Conservation (phyloP, 257 asterid species). For the Agastache rugosa region DNA sequence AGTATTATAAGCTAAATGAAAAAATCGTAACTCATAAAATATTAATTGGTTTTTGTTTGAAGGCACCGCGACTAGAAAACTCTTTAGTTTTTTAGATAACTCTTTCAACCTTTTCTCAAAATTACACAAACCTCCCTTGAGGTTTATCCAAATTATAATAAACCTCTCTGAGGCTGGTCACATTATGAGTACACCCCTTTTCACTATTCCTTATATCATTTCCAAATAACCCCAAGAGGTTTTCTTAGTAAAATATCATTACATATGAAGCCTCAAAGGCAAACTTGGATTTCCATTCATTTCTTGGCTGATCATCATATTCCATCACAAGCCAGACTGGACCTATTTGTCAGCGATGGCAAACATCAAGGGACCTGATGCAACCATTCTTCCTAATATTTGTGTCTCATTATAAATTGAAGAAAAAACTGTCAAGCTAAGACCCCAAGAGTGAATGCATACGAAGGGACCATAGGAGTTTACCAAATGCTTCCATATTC, state of each 20-base stretch:
- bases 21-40: not conserved
- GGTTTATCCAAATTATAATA: constrained; percentile 18
- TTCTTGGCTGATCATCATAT: constrained; percentile 3
- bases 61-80: not conserved
- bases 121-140: constrained; percentile 4
- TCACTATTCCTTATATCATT: not conserved
- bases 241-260: not conserved
- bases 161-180: constrained; percentile 3
- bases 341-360: not conserved
- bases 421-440: constrained; percentile 16
- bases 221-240: not conserved
- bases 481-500: constrained; percentile 96
- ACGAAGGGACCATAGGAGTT: constrained; percentile 39
- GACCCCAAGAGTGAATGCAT: constrained; percentile 20
- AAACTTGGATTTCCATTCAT: not conserved
- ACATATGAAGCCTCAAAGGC: constrained; percentile 17
- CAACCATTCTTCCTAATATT: not conserved
- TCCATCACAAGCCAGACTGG: not conserved
- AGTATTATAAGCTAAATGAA: not conserved
- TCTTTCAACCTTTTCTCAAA: not conserved
- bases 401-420: not conserved
- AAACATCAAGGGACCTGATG: constrained; percentile 9
- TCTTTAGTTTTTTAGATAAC: not conserved
- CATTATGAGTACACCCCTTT: not conserved
- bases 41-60: not conserved